These are phyloP conservation scores for Penicillium steckii DNA, from an alignment of 495 filamentous ascomycete species.

Conservation along the genomic window DNA sequence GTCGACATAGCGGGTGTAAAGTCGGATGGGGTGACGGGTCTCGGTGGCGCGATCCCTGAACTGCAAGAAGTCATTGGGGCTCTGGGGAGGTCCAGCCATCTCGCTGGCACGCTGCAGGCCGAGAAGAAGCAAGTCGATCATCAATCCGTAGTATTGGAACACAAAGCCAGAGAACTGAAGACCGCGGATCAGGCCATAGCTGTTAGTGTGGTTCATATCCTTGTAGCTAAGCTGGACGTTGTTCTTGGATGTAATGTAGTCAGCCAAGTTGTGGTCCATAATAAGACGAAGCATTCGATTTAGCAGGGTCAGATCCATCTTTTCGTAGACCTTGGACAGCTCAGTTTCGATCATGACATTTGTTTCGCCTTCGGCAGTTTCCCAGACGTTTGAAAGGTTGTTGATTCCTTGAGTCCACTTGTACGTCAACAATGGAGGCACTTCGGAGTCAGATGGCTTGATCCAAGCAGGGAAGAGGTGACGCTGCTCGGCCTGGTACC, in stretches of 20 bases:
- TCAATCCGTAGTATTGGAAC: constrained; percentile 98
- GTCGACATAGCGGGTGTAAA: constrained; percentile 98
- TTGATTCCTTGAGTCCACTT: constrained; percentile 99
- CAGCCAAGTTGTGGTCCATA: constrained; percentile 99
- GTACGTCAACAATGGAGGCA: constrained; percentile 94
- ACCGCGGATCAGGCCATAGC: constrained; percentile 96
- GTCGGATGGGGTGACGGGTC: constrained; percentile 86
- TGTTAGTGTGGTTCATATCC: constrained; percentile 99
- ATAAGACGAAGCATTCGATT: constrained; percentile 92
- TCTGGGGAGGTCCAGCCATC: constrained; percentile 94
- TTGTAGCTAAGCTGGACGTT: constrained; percentile 99
- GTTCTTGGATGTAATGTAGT: constrained; percentile 99
- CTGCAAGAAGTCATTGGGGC: constrained; percentile 97
- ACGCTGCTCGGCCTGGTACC: constrained; percentile 98
- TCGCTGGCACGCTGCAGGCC: constrained; percentile 93
- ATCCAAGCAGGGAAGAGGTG: constrained; percentile 99
- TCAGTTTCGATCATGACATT: constrained; percentile 99
- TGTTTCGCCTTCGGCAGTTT: constrained; percentile 90
- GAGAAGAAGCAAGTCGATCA: constrained; percentile 90
- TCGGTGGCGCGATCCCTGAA: constrained; percentile 91
- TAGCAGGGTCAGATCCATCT: constrained; percentile 94
- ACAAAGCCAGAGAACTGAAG: constrained; percentile 98
- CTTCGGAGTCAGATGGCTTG: constrained; percentile 98
- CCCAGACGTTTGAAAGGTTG: constrained; percentile 97
- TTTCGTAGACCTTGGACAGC: constrained; percentile 98